Evolutionary conservation across 2,329 filamentous ascomycete genomes (phyloP).

Genomic region (Parascedosporium putredinis): DNA sequence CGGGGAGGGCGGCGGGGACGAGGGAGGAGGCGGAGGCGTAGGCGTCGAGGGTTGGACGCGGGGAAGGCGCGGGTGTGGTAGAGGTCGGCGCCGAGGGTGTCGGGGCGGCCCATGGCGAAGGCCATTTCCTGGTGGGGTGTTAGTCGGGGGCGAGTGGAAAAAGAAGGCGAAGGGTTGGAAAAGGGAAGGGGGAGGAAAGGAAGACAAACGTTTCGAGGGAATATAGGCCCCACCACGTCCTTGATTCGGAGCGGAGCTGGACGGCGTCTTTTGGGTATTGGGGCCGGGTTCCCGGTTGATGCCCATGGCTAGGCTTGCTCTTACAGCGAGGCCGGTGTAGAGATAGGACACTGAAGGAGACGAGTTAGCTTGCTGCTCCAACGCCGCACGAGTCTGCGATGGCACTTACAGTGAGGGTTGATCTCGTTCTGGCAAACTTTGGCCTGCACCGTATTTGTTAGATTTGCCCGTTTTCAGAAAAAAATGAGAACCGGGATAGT

Average conservation of each 20-base stretch:
- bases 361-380: not conserved
- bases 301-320: conserved; percentile 35
- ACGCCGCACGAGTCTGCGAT: not conserved
- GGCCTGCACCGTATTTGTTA: conserved; percentile 19
- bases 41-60: not conserved
- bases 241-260: conserved; percentile 25
- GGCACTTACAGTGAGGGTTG: conserved; percentile 30
- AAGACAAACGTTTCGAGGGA: not conserved
- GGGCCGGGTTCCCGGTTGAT: conserved; percentile 30
- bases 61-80: conserved; percentile 32
- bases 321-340: conserved; percentile 35
- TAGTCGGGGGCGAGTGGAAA: no score
- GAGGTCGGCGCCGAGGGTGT: conserved; percentile 35
- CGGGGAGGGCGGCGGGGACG: no score
- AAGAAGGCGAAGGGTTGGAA: no score
- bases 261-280: conserved; percentile 20
- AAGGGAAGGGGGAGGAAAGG: not conserved
- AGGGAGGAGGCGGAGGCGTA: not conserved
- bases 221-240: conserved; percentile 28
- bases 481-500: not conserved
- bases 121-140: conserved; percentile 37
- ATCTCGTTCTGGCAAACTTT: conserved; percentile 40
- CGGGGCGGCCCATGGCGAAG: conserved; percentile 35
- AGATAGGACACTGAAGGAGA: conserved; percentile 28
- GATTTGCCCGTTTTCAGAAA: not conserved